A percentile compares a stretch with the other conserved stretches of the same genome.
phyloP scores from a whole-genome alignment of 495 filamentous ascomycete genomes.

The Hypomontagnella monticulosa region DNA sequence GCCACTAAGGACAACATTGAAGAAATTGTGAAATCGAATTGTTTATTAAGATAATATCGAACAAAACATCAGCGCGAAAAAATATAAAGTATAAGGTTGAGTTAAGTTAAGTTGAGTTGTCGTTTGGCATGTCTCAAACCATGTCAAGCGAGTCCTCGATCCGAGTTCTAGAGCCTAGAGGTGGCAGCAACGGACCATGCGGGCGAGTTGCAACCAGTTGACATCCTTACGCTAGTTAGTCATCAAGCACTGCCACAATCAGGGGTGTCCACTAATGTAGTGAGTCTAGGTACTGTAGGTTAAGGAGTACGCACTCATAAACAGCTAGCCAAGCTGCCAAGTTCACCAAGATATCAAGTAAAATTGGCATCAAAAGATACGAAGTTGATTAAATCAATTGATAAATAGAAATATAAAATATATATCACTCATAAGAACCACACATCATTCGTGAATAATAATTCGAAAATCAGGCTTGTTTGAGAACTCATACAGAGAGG shows the following conservation, averaged over 20 bases:
- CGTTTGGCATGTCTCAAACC: too few species aligned
- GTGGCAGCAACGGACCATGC: neutral
- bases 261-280: slow-evolving; percentile 18
- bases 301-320: too few species aligned
- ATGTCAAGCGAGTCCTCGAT: slow-evolving; percentile 19
- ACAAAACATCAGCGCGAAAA: slow-evolving; percentile 23
- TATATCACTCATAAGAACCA: too few species aligned
- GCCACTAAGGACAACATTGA: slow-evolving; percentile 25
- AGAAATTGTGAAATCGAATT: slow-evolving; percentile 16
- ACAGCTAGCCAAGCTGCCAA: too few species aligned
- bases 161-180: neutral
- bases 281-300: neutral
- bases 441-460: too few species aligned
- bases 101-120: neutral
- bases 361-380: neutral
- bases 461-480: slow-evolving; percentile 5
- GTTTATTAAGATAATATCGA: slow-evolving; percentile 26
- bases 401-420: too few species aligned
- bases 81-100: too few species aligned
- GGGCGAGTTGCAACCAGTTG: neutral
- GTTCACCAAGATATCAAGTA: neutral
- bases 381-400: too few species aligned
- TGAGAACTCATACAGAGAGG: slow-evolving; percentile 16
- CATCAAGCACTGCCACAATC: slow-evolving; percentile 46
- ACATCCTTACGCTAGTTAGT: slow-evolving; percentile 11